A percentile compares a stretch with the other conserved stretches of the same genome.
Conservation (phyloP, 306 rosid genomes). For the Rosa multiflora region DNA sequence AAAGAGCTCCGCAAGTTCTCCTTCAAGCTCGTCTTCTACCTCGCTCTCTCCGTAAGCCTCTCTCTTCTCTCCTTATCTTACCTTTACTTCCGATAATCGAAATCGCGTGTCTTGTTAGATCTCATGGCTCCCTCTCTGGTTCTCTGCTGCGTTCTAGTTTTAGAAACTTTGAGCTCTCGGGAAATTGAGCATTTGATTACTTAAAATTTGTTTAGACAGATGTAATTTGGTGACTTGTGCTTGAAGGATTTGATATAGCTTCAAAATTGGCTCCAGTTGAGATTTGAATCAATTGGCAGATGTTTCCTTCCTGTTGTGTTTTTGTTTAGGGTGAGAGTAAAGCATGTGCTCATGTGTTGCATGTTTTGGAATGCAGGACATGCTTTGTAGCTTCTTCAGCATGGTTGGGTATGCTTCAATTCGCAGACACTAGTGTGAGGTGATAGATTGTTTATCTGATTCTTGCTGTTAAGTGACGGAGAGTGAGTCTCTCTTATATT, state of each 20-base stretch:
- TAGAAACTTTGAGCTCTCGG: background rate
- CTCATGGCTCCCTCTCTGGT: constrained; percentile 16
- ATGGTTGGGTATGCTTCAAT: constrained; percentile 71
- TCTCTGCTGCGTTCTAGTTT: background rate
- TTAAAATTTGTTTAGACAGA: background rate
- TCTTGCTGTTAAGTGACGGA: constrained; percentile 19
- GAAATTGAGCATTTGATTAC: background rate
- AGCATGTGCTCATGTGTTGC: constrained; percentile 32
- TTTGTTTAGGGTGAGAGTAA: background rate
- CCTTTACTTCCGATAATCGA: background rate
- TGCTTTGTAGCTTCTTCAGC: constrained; percentile 98
- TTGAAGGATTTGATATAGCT: background rate
- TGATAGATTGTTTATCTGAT: constrained; percentile 23
- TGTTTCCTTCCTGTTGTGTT: background rate
- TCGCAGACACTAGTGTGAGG: constrained; percentile 13
- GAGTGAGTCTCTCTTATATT: constrained; percentile 27
- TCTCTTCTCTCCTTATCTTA: constrained; percentile 4
- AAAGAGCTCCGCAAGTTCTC: constrained; percentile 99
- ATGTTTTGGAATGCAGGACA: constrained; percentile 66
- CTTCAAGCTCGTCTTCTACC: constrained; percentile 98
- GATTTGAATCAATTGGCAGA: background rate
- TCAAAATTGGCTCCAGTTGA: background rate
- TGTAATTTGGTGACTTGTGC: background rate
- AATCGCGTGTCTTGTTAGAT: constrained; percentile 12
- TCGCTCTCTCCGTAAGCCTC: constrained; percentile 73